A percentile compares a stretch with the other conserved stretches of the same genome.
These are phyloP conservation scores for Zygotorulaspora chibaensis DNA, from an alignment of 805 yeast species.

Conservation along the genomic window DNA sequence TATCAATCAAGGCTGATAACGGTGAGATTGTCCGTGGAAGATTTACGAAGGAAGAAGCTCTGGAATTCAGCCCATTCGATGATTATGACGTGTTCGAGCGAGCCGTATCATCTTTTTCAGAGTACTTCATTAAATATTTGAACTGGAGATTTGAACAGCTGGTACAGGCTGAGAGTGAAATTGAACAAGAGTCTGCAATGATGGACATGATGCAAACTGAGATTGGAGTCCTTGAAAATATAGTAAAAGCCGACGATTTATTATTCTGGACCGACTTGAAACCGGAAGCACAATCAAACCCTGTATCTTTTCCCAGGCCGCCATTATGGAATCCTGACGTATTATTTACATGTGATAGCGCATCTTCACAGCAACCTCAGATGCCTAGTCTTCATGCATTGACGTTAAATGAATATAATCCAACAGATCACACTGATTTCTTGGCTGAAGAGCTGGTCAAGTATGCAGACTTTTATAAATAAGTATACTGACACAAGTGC, in stretches of 20 bases:
- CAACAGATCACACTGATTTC: slow-evolving; percentile 9
- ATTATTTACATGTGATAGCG: not conserved
- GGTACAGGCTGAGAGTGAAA: not conserved
- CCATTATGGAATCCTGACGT: not conserved
- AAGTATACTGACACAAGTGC: not conserved
- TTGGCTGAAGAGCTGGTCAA: slow-evolving; percentile 10
- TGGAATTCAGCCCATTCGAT: slow-evolving; percentile 8
- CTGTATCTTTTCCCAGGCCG: not conserved
- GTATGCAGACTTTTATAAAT: slow-evolving; percentile 3
- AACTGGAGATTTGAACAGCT: slow-evolving; percentile 10
- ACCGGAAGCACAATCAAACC: not conserved
- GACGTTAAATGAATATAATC: slow-evolving; percentile 1
- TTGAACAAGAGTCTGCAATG: not conserved
- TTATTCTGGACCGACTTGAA: slow-evolving; percentile 12
- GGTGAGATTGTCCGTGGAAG: slow-evolving; percentile 5
- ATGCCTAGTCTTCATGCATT: not conserved
- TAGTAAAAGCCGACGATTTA: not conserved
- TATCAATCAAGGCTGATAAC: slow-evolving; percentile 9
- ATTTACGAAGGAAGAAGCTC: slow-evolving; percentile 10
- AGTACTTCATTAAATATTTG: slow-evolving; percentile 11
- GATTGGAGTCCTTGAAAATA: not conserved
- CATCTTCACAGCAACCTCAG: not conserved
- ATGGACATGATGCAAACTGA: slow-evolving; percentile 1
- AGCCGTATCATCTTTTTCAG: slow-evolving; percentile 6
- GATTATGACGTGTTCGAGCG: slow-evolving; percentile 1